Evolutionary conservation across 257 asterid species (phyloP).

Genomic region (Salvia splendens): DNA sequence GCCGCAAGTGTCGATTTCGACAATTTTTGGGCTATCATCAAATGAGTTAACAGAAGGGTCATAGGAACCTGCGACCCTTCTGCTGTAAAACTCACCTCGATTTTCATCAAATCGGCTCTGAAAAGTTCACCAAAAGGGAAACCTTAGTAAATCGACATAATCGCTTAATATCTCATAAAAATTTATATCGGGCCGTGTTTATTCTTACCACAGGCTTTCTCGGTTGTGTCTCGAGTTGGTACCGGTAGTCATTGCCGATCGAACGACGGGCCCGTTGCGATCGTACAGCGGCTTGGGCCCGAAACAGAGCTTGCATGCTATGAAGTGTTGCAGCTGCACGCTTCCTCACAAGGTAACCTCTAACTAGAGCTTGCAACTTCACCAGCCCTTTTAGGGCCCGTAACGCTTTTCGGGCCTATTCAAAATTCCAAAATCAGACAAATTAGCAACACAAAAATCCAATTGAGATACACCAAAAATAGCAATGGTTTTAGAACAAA

Average conservation of each 20-base stretch:
- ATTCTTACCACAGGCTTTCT: conserved; percentile 69
- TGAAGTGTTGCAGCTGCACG: conserved; percentile 88
- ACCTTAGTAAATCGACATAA: conserved; percentile 5
- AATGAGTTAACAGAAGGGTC: conserved; percentile 45
- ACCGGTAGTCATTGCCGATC: conserved; percentile 38
- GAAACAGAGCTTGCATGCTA: conserved; percentile 90
- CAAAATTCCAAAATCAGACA: conserved; percentile 2
- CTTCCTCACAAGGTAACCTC: conserved; percentile 86
- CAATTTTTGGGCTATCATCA: conserved; percentile 83
- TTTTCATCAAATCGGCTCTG: conserved; percentile 74
- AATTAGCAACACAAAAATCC: background rate
- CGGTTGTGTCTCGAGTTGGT: conserved; percentile 55
- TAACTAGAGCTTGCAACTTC: conserved; percentile 84
- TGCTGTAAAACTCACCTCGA: conserved; percentile 66
- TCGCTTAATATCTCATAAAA: background rate
- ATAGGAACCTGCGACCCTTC: conserved; percentile 57
- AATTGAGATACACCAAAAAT: conserved; percentile 14
- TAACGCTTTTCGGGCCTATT: conserved; percentile 90
- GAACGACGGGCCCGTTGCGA: conserved; percentile 70
- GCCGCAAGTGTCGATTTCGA: conserved; percentile 77
- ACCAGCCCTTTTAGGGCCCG: conserved; percentile 90
- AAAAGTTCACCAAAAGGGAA: conserved; percentile 23
- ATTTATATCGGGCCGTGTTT: background rate
- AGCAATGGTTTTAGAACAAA: conserved; percentile 19
- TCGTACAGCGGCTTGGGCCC: conserved; percentile 76